Conservation (phyloP, 2,329 filamentous ascomycete genomes). For the Bipolaris zeicola region DNA sequence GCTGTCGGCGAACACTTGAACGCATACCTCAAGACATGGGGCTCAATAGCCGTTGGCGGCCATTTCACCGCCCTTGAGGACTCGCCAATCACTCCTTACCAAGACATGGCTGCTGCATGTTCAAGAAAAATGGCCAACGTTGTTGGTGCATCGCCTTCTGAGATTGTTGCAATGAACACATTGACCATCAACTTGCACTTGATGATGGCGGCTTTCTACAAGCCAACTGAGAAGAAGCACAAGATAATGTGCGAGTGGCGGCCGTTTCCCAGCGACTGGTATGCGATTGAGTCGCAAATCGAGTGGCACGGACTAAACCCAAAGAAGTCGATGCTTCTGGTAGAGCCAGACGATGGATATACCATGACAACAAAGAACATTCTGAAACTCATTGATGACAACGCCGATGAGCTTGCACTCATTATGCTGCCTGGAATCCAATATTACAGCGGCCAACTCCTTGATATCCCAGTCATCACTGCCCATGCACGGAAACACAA, state of each 20-base stretch:
- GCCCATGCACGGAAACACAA: constrained; percentile 71
- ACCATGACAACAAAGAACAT: constrained; percentile 70
- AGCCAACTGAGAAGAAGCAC: constrained; percentile 66
- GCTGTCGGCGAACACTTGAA: constrained; percentile 69
- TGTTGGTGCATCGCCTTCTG: constrained; percentile 72
- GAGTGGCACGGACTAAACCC: constrained; percentile 69
- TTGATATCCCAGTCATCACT: constrained; percentile 82
- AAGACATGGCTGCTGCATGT: constrained; percentile 77
- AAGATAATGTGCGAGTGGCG: constrained; percentile 87
- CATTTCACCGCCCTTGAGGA: constrained; percentile 75
- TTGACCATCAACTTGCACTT: constrained; percentile 81
- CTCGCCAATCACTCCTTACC: constrained; percentile 73
- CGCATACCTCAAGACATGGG: constrained; percentile 81
- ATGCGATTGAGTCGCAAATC: constrained; percentile 82
- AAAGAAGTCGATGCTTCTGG: constrained; percentile 71
- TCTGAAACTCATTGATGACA: constrained; percentile 71
- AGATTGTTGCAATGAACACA: constrained; percentile 88
- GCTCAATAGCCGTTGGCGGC: constrained; percentile 78
- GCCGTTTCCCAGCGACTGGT: constrained; percentile 87
- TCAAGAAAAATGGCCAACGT: constrained; percentile 71
- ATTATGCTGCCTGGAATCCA: constrained; percentile 84
- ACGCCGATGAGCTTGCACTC: constrained; percentile 73
- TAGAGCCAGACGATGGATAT: constrained; percentile 68
- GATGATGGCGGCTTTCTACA: constrained; percentile 85
- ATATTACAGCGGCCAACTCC: constrained; percentile 87